phyloP scores from a whole-genome alignment of 306 rosid genomes.

The Lupinus albus region DNA sequence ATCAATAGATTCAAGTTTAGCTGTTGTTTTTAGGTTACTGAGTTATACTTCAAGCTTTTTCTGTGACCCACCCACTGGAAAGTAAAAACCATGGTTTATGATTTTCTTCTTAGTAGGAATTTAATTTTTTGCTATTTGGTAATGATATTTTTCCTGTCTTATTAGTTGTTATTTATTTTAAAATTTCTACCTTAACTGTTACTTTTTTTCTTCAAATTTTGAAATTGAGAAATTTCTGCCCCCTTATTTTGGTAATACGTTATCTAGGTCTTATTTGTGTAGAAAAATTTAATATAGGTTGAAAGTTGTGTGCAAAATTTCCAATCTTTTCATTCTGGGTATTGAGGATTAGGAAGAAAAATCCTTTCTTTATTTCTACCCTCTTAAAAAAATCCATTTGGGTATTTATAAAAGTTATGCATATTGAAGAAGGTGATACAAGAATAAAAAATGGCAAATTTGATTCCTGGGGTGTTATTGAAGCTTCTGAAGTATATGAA shows the following conservation, averaged over 20 bases:
- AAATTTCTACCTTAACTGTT: conserved; percentile 31
- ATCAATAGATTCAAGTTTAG: too few species aligned
- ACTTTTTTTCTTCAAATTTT: conserved; percentile 16
- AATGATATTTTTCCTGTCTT: conserved; percentile 26
- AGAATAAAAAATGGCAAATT: conserved; percentile 76
- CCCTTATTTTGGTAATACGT: conserved; percentile 29
- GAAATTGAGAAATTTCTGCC: conserved; percentile 32
- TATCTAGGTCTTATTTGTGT: conserved; percentile 40
- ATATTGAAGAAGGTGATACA: conserved; percentile 46
- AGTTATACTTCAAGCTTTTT: conserved; percentile 35
- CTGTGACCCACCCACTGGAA: conserved; percentile 25
- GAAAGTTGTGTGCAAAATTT: not conserved
- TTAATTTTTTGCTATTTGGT: not conserved
- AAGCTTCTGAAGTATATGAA: conserved; percentile 95
- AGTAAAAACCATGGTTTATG: not conserved
- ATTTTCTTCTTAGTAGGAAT: not conserved
- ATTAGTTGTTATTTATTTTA: conserved; percentile 29
- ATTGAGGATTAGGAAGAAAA: not conserved
- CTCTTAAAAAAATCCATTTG: conserved; percentile 1
- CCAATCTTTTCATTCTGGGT: conserved; percentile 34
- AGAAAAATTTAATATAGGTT: conserved; percentile 31
- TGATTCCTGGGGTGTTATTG: conserved; percentile 88
- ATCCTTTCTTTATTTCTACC: conserved; percentile 3
- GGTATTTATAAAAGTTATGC: conserved; percentile 33
- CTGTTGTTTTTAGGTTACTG: conserved; percentile 47